phyloP scores from a whole-genome alignment of 768 basidiomycete species.

The Naganishia kalamii region DNA sequence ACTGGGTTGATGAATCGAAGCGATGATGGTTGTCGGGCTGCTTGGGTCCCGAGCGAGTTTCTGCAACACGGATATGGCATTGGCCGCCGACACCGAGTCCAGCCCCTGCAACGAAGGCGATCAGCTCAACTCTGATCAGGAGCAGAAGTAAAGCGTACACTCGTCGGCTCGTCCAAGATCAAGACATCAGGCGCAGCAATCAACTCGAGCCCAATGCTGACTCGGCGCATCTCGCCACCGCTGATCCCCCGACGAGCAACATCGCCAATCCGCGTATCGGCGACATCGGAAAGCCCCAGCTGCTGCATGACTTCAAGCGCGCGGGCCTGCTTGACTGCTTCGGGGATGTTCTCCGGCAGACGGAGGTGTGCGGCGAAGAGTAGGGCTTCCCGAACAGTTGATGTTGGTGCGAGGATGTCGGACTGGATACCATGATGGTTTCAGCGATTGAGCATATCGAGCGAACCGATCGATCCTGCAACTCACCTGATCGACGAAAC shows the following conservation, averaged over 20 bases:
- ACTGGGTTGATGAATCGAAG: conserved; percentile 81
- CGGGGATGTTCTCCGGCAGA: conserved; percentile 55
- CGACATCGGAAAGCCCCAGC: conserved; percentile 66
- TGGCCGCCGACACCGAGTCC: conserved; percentile 78
- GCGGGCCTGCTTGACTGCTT: conserved; percentile 37
- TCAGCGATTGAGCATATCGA: not conserved
- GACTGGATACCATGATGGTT: conserved; percentile 51
- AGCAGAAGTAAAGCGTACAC: conserved; percentile 17
- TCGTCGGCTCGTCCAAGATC: conserved; percentile 74
- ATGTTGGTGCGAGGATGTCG: conserved; percentile 68
- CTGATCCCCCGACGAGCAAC: conserved; percentile 74
- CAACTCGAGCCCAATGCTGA: conserved; percentile 83
- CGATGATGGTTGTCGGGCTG: conserved; percentile 72
- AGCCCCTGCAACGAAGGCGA: conserved; percentile 52
- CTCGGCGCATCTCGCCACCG: conserved; percentile 83
- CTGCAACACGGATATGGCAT: conserved; percentile 69
- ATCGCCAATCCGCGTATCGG: conserved; percentile 66
- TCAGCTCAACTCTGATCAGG: not conserved
- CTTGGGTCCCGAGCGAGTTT: conserved; percentile 64
- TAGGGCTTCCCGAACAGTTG: conserved; percentile 76
- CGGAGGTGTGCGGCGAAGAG: conserved; percentile 79
- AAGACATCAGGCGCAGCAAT: conserved; percentile 77
- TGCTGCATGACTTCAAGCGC: conserved; percentile 65
- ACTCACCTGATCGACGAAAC: conserved; percentile 64
- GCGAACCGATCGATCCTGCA: conserved; percentile 7